These are phyloP conservation scores for Berkeleyomyces rouxiae DNA, from an alignment of 2,329 filamentous ascomycete genomes.

Conservation along the genomic window DNA sequence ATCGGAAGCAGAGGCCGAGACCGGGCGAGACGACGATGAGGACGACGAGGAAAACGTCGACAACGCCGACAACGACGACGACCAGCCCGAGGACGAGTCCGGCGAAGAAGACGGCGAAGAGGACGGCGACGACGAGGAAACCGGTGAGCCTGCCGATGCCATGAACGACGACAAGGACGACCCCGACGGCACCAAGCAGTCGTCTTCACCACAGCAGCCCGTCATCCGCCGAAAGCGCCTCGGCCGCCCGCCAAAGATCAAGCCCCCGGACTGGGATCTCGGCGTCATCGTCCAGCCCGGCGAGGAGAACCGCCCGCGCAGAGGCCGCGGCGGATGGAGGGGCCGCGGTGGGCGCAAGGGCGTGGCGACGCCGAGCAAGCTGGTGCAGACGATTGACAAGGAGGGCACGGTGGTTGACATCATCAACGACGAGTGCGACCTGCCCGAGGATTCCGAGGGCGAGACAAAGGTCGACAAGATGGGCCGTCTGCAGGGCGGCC, in stretches of 20 bases:
- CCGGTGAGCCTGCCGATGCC: conserved; percentile 21
- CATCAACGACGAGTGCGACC: conserved; percentile 73
- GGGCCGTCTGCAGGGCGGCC: conserved; percentile 63
- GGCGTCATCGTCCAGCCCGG: conserved; percentile 39
- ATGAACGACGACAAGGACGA: conserved; percentile 25
- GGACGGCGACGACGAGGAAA: conserved; percentile 26
- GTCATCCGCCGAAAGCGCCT: conserved; percentile 59
- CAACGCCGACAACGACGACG: conserved; percentile 1
- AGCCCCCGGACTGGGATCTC: conserved; percentile 61
- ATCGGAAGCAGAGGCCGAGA: conserved; percentile 15
- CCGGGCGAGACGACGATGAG: conserved; percentile 14
- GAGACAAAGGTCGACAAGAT: conserved; percentile 87
- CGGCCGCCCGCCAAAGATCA: conserved; percentile 75
- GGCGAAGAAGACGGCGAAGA: conserved; percentile 9
- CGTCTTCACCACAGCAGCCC: conserved; percentile 33
- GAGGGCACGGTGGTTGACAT: conserved; percentile 87
- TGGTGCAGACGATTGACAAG: conserved; percentile 76
- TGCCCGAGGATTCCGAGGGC: conserved; percentile 75
- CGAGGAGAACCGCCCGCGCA: conserved; percentile 37
- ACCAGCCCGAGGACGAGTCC: neutral
- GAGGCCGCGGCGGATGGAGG: conserved; percentile 56
- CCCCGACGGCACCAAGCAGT: conserved; percentile 22
- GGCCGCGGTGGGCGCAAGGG: conserved; percentile 49
- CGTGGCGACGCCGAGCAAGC: conserved; percentile 57
- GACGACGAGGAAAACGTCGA: conserved; percentile 4